Evolutionary conservation across 352 stramenopile genomes (phyloP).

Genomic region (Plasmopara halstedii): DNA sequence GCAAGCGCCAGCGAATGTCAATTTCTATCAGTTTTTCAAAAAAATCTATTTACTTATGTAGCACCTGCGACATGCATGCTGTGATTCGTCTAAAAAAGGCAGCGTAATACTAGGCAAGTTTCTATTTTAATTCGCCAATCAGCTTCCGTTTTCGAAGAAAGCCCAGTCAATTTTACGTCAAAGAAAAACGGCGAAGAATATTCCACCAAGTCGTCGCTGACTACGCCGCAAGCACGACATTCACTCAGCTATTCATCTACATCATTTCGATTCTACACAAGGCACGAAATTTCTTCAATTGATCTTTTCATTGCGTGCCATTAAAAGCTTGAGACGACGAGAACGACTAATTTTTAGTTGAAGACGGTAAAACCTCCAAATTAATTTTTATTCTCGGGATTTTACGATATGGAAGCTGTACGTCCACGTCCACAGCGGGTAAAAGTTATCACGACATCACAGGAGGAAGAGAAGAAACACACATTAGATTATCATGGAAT

Average conservation of each 20-base stretch:
- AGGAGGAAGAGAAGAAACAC: slow-evolving; percentile 4
- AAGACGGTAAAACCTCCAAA: slow-evolving; percentile 15
- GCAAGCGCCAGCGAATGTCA: too few relatives aligned
- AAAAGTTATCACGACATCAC: slow-evolving; percentile 1
- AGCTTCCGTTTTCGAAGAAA: slow-evolving; percentile 6
- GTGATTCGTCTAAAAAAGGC: too few relatives aligned
- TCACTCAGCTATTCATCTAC: background rate
- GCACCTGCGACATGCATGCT: too few relatives aligned
- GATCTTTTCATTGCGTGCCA: slow-evolving; percentile 3
- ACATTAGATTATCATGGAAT: slow-evolving; percentile 3
- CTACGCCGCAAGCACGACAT: background rate
- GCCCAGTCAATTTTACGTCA: slow-evolving; percentile 4
- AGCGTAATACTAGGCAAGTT: too few relatives aligned
- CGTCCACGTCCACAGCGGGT: slow-evolving; percentile 10
- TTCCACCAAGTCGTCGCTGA: background rate
- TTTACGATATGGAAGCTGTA: slow-evolving; percentile 19
- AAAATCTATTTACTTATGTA: too few relatives aligned
- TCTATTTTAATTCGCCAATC: slow-evolving; percentile 6
- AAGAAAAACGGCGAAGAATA: slow-evolving; percentile 20
- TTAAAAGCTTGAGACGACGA: slow-evolving; percentile 8
- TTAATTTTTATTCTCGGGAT: slow-evolving; percentile 1
- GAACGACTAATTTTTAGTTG: slow-evolving; percentile 7
- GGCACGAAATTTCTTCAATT: background rate
- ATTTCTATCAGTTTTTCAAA: too few relatives aligned
- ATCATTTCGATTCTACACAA: background rate